These are phyloP conservation scores for Xerocomellus dryophilus DNA, from an alignment of 768 basidiomycete species.

Conservation along the genomic window DNA sequence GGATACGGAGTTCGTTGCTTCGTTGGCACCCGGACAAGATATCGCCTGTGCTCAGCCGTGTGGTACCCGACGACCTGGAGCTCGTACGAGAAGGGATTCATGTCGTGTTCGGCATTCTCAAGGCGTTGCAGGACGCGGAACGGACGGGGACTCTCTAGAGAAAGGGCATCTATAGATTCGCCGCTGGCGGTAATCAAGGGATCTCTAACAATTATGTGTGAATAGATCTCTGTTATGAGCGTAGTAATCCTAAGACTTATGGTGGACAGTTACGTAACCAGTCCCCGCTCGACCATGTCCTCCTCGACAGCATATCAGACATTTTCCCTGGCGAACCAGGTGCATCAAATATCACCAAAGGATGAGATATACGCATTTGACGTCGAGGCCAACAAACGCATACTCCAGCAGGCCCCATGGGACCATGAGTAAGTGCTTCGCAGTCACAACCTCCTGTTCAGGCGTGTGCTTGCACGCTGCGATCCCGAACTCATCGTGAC, in stretches of 20 bases:
- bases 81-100: constrained; percentile 47
- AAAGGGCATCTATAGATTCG: not conserved
- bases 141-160: constrained; percentile 16
- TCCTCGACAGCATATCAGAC: constrained; percentile 66
- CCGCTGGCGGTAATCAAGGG: constrained; percentile 9
- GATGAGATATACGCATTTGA: constrained; percentile 82
- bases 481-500: not conserved
- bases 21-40: constrained; percentile 72
- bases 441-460: constrained; percentile 1
- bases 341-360: constrained; percentile 66
- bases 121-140: constrained; percentile 33
- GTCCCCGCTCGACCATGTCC: constrained; percentile 21
- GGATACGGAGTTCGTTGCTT: constrained; percentile 57
- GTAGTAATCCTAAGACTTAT: not conserved
- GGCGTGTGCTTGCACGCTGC: not conserved
- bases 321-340: constrained; percentile 69
- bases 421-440: constrained; percentile 64
- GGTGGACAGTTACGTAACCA: not conserved
- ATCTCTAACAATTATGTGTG: not conserved
- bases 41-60: constrained; percentile 40
- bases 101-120: constrained; percentile 39
- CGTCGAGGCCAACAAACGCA: constrained; percentile 58
- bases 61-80: constrained; percentile 43
- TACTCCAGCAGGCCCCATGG: constrained; percentile 79
- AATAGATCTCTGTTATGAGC: not conserved